These are phyloP conservation scores for Ephemerocybe angulata DNA, from an alignment of 768 basidiomycete species.

Conservation along the genomic window DNA sequence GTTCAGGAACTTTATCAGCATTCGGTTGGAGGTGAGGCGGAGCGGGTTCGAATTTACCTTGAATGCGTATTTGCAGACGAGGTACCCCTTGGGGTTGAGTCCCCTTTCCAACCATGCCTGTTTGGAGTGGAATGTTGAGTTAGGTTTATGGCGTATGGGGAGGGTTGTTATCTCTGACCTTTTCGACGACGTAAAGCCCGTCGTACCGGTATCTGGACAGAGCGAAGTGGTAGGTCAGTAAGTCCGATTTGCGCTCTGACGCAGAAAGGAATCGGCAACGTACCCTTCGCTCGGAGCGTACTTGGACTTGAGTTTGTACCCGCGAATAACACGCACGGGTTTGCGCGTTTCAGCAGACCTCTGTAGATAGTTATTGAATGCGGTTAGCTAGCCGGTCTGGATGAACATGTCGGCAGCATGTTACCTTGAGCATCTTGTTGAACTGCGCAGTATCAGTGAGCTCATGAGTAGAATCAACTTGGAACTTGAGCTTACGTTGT, in stretches of 20 bases:
- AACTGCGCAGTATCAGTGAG: conserved; percentile 29
- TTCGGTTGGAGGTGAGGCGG: not conserved
- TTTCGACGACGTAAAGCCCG: conserved; percentile 78
- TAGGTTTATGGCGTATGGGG: not conserved
- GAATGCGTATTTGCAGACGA: conserved; percentile 85
- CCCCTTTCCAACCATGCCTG: conserved; percentile 79
- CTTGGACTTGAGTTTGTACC: conserved; percentile 67
- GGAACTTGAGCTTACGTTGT: conserved; percentile 32
- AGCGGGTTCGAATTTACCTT: conserved; percentile 55
- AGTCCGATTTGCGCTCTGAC: too few relatives aligned
- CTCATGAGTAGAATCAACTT: not conserved
- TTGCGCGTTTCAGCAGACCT: conserved; percentile 74
- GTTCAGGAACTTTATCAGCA: not conserved
- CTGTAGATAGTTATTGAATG: conserved; percentile 31
- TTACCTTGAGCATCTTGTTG: conserved; percentile 67
- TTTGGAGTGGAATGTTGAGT: conserved; percentile 20
- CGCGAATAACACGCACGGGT: conserved; percentile 84
- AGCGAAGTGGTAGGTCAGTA: not conserved
- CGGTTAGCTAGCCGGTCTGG: not conserved
- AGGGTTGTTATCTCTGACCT: conserved; percentile 35
- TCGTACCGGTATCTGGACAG: conserved; percentile 78
- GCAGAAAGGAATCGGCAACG: not conserved
- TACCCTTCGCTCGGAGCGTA: conserved; percentile 82
- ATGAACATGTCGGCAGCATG: not conserved
- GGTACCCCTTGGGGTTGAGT: conserved; percentile 59